Evolutionary conservation across 2,329 filamentous ascomycete genomes (phyloP).

Genomic region (Basipetospora chlamydospora): DNA sequence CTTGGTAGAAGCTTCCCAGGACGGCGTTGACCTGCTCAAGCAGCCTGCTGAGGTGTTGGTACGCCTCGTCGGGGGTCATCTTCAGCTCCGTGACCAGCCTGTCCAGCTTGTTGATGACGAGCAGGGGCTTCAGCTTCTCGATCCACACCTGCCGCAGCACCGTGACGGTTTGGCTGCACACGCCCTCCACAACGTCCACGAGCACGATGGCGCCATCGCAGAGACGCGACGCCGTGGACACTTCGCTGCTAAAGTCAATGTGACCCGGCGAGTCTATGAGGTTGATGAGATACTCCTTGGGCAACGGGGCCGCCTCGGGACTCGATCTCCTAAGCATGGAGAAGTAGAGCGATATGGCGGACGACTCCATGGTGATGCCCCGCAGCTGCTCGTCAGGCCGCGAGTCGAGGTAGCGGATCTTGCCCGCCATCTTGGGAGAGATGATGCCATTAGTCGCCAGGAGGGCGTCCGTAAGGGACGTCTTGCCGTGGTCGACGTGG

Average conservation of each 20-base stretch:
- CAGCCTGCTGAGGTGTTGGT: constrained; percentile 74
- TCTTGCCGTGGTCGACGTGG: constrained; percentile 97
- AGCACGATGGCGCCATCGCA: constrained; percentile 91
- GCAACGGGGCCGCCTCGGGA: constrained; percentile 52
- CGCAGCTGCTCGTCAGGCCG: constrained; percentile 88
- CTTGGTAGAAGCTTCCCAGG: constrained; percentile 92
- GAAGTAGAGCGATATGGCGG: constrained; percentile 91
- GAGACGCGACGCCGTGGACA: constrained; percentile 84
- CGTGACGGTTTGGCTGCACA: constrained; percentile 96
- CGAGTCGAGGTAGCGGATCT: constrained; percentile 95
- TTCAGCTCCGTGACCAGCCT: constrained; percentile 85
- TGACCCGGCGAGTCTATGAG: constrained; percentile 96
- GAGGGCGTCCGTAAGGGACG: constrained; percentile 86
- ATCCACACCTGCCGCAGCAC: constrained; percentile 90
- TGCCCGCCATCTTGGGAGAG: constrained; percentile 90
- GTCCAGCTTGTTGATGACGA: constrained; percentile 98
- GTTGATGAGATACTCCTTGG: constrained; percentile 90
- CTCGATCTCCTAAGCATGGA: constrained; percentile 67
- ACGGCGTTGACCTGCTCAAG: constrained; percentile 96
- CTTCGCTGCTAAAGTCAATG: constrained; percentile 97
- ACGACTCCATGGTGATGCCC: constrained; percentile 99
- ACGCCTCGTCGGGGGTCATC: constrained; percentile 82
- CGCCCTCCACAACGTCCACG: constrained; percentile 92
- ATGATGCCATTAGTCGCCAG: constrained; percentile 99
- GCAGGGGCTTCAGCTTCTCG: constrained; percentile 83